Conservation (phyloP, 176 grass and related monocot genomes). For the Elymus sibiricus region DNA sequence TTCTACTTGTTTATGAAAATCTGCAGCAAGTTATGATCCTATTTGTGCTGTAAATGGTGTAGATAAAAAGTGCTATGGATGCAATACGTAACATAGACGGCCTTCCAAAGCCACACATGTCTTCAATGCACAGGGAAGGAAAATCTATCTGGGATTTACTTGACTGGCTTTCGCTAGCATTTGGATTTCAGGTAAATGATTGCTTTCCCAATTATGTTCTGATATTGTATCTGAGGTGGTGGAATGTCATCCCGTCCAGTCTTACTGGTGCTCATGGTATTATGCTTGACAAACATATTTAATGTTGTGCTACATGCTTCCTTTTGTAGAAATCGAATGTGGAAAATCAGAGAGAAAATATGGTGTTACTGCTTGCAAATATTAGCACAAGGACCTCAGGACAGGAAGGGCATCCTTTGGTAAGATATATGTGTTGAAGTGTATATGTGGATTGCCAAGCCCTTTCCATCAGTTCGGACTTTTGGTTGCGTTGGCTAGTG, state of each 20-base stretch:
- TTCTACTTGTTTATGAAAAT: not conserved
- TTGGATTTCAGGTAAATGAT: constrained; percentile 65
- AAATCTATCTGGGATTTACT: constrained; percentile 54
- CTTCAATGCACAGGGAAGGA: constrained; percentile 13
- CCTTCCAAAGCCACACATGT: constrained; percentile 47
- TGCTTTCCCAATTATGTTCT: constrained; percentile 6
- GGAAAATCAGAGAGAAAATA: constrained; percentile 75
- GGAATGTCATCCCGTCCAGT: not conserved
- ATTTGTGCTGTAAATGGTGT: constrained; percentile 16
- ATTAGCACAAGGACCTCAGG: constrained; percentile 37
- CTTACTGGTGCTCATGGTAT: constrained; percentile 7
- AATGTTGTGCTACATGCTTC: constrained; percentile 1
- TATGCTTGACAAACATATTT: constrained; percentile 14
- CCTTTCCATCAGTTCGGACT: too few relatives aligned
- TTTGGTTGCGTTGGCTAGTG: too few relatives aligned
- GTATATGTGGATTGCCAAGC: too few relatives aligned
- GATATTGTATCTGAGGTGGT: not conserved
- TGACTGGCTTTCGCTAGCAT: constrained; percentile 68
- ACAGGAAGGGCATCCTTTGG: constrained; percentile 30
- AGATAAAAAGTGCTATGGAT: constrained; percentile 54
- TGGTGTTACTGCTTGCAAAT: constrained; percentile 75
- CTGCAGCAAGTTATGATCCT: not conserved
- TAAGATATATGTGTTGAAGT: constrained; percentile 27
- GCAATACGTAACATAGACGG: constrained; percentile 39
- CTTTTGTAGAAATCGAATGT: constrained; percentile 59